Evolutionary conservation across 2,329 filamentous ascomycete species (phyloP).

Genomic region (Hymenoscyphus linearis): DNA sequence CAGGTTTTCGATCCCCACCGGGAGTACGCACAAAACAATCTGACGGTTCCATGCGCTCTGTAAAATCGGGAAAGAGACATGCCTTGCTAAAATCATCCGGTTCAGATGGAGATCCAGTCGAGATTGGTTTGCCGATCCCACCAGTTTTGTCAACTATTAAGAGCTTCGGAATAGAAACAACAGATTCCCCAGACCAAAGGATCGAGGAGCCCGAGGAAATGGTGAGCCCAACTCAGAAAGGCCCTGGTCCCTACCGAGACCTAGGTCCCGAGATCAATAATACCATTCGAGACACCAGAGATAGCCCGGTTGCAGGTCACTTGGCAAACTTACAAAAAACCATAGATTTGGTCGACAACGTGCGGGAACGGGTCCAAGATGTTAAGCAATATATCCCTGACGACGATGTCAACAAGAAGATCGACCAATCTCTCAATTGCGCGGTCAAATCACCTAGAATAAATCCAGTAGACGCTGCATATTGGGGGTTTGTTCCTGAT

Average conservation of each 20-base stretch:
- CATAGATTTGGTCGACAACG: conserved; percentile 15
- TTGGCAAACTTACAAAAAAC: conserved; percentile 15
- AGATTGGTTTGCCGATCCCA: conserved; percentile 23
- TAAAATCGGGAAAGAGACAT: conserved; percentile 21
- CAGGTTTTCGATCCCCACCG: not conserved
- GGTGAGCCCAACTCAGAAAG: not conserved
- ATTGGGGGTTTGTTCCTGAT: conserved; percentile 28
- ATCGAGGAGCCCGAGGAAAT: not conserved
- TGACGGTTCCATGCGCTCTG: conserved; percentile 16
- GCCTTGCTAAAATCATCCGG: conserved; percentile 25
- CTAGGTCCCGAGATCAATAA: not conserved
- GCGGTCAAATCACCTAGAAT: not conserved
- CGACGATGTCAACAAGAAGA: not conserved
- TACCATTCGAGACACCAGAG: conserved; percentile 1
- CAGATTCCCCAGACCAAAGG: not conserved
- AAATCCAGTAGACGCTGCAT: conserved; percentile 20
- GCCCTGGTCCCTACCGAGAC: not conserved
- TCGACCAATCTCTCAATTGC: not conserved
- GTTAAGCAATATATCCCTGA: conserved; percentile 2
- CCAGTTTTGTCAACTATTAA: conserved; percentile 20
- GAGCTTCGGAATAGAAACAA: not conserved
- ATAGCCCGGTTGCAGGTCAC: conserved; percentile 4
- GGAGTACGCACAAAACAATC: conserved; percentile 13
- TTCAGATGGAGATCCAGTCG: conserved; percentile 15
- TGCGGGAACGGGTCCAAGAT: conserved; percentile 10